Evolutionary conservation across 1,284 basidiomycete genomes (phyloP), one percentile per base, ranked within the genome.

Genomic region (Ustilago trichophora): DNA sequence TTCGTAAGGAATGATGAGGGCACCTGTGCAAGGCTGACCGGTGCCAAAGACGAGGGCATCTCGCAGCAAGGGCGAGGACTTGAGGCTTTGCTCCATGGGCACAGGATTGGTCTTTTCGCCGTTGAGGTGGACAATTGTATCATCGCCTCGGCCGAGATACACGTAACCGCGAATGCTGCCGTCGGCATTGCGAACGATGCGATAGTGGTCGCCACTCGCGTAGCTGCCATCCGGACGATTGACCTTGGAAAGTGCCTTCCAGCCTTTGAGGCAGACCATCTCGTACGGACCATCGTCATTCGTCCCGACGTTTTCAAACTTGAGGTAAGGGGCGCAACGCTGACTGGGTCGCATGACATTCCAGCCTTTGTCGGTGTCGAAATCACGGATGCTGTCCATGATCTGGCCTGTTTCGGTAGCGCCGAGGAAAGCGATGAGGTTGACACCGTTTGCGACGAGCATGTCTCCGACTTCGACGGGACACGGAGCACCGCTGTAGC

Each of bases 1-100:
- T 12, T 85, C 85, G 1, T 86, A 85, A 0, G 86, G 86, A n/a
- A 87, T 82, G 50, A 88, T 84, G 11, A 88, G 80, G 4, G 83
- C 85, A 5, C 87, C 88, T 6, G 85, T 82, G 55, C 86, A 85
- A 5, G 86, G 83, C 35, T 84, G 81, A 6, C 83, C 85, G 16
- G 85, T 83, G 7, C 88, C 88, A 44, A 88, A 88, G 40, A 89
- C 84, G 63, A 88, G 84, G 22, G 85, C 87, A 62, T 85, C 84
- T 22, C 75, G 75, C 21, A 84, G 67, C 31, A 85, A 83, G 0
- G 67, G 62, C 3, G 67, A 70, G 6, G 67, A 60, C 10, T 48
- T 51, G 53, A 73, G 21, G 32, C 38, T 57, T 33, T 59, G 49
- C 38, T 75, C 73, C 48, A 75, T 73, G 4, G 73, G 67, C 3